A percentile compares a stretch with the other conserved stretches of the same genome.
Evolutionary conservation across 495 filamentous ascomycete genomes (phyloP).

Genomic region (Penicillium mononematosum): DNA sequence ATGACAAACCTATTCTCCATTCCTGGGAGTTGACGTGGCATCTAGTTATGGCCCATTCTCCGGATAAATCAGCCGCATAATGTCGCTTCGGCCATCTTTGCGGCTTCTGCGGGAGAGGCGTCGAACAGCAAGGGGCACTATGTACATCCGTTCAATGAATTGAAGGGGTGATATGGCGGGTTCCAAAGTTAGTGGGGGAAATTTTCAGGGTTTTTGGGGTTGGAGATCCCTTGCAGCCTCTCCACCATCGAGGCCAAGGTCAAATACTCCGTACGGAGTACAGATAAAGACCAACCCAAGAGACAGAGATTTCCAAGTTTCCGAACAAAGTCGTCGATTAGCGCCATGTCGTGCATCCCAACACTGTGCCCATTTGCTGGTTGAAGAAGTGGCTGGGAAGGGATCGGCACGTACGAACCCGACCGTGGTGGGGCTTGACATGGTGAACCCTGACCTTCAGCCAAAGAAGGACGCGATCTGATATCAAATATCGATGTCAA

Average conservation of each 20-base stretch:
- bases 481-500: slow-evolving; percentile 17
- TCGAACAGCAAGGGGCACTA: too few species aligned
- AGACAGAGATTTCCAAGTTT: too few species aligned
- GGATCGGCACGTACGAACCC: slow-evolving; percentile 23
- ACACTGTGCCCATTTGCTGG: slow-evolving; percentile 24
- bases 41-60: background rate
- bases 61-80: slow-evolving; percentile 4
- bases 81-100: too few species aligned
- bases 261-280: slow-evolving; percentile 9
- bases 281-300: slow-evolving; percentile 20
- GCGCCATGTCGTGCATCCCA: slow-evolving; percentile 17
- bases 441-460: slow-evolving; percentile 23
- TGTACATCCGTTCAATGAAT: too few species aligned
- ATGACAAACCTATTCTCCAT: background rate
- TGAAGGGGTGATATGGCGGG: too few species aligned
- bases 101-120: too few species aligned
- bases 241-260: slow-evolving; percentile 26
- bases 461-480: slow-evolving; percentile 22
- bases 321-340: slow-evolving; percentile 15
- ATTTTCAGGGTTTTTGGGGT: slow-evolving; percentile 17
- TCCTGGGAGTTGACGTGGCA: background rate
- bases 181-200: slow-evolving; percentile 14
- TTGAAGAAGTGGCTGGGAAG: slow-evolving; percentile 23
- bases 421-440: slow-evolving; percentile 22
- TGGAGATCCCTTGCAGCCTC: slow-evolving; percentile 8